Conservation (phyloP, 441 rosid genomes). For the Aleurites moluccanus region DNA sequence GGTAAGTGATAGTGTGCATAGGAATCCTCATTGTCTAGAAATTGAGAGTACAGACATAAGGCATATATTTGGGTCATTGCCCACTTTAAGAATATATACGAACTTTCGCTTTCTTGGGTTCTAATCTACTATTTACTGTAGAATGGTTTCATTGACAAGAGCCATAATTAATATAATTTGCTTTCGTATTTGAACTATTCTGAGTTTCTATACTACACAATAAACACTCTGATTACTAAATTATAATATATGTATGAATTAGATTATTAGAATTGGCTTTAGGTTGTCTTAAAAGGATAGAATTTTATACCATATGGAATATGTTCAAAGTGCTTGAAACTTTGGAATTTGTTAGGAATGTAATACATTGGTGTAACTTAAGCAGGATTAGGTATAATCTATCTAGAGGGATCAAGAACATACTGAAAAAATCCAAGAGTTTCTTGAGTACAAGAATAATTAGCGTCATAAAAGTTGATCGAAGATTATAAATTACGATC, state of each 20-base stretch:
- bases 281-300: background rate
- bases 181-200: background rate
- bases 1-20: slow-evolving; percentile 37
- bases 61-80: slow-evolving; percentile 39
- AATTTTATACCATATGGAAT: background rate
- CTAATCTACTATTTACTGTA: background rate
- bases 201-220: background rate
- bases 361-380: slow-evolving; percentile 6
- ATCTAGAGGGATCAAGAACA: background rate
- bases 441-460: slow-evolving; percentile 12
- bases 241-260: no score
- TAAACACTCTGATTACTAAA: background rate
- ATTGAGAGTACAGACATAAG: slow-evolving; percentile 33
- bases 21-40: slow-evolving; percentile 33
- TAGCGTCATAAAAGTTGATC: background rate
- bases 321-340: background rate
- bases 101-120: slow-evolving; percentile 32
- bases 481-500: background rate
- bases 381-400: background rate
- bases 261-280: background rate
- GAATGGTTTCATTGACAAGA: background rate
- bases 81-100: slow-evolving; percentile 37
- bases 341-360: background rate
- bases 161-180: no score
- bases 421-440: background rate